Base-by-base conservation (phyloP, 2,329 filamentous ascomycete genomes). In the Dothideomycetes sp. region DNA sequence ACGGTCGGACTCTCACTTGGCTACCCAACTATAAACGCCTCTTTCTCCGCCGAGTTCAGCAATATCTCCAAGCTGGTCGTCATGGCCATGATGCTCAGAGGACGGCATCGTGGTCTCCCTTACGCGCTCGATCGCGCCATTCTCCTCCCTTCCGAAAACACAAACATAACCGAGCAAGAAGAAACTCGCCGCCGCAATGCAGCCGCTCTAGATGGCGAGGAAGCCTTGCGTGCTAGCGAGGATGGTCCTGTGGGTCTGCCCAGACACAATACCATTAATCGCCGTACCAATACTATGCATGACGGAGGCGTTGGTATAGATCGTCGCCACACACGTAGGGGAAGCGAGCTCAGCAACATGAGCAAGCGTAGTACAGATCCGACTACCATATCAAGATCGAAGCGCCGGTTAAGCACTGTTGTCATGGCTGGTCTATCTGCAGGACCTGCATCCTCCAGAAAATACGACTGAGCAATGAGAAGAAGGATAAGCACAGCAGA, bases 1-100 rank as follows among this genome's bases (percentile, higher is more conserved):
- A 98, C 91, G 1, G 91, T 98, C 18, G 91, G 91, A 1, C 65
- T 98, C 42, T 89, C 81, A 36, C 71, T 98, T 12, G 91, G 91
- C 4, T 94, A 89, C 45, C 70, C 82, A 0, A 67, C 63, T 15
- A 70, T 78, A 57, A 83, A 94, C 59, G 73, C 86, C 0, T 87
- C 84, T 0, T 86, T 98, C 48, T 87, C 77, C 22, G 81, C 75
- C 0, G 77, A 95, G 50, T 95, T 98, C 59, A 76, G 72, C 10
- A 72, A 79, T 0, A 61, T 94, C 5, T 75, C 70, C 14, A 80
- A 79, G 52, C 66, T 81, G 44, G 67, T 81, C 47, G 75, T 81
- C 50, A 73, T 79, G 45, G 75, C 76, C 9, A 80, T 80, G 76
- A 72, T 77, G 60, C 63, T 81, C 42, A 74, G 77, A 46, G 77